These are phyloP conservation scores for Sarcocystis neurona DNA, from an alignment of 169 alveolate species.

Conservation along the genomic window DNA sequence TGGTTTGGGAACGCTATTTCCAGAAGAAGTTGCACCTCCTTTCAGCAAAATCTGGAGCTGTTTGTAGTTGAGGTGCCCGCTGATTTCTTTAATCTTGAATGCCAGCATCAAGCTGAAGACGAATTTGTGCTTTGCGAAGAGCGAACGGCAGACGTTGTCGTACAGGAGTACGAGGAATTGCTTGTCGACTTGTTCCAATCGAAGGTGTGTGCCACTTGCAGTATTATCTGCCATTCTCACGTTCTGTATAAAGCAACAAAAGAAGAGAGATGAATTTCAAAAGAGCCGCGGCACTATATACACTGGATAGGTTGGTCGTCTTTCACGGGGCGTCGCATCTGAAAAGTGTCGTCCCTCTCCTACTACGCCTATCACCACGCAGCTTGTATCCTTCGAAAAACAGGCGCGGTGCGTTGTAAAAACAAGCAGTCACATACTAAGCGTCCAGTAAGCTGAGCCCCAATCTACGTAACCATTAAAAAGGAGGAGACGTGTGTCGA, in stretches of 20 bases:
- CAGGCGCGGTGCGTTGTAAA: no score
- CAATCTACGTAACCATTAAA: no score
- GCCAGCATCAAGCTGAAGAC: slow-evolving; percentile 86
- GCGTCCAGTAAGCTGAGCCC: no score
- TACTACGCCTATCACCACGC: no score
- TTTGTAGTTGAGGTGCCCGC: slow-evolving; percentile 69
- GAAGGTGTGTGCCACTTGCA: slow-evolving; percentile 78
- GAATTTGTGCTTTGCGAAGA: slow-evolving; percentile 87
- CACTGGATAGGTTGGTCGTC: no score
- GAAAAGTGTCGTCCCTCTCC: no score
- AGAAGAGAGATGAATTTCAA: not conserved
- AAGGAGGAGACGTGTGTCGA: no score
- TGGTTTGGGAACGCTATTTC: slow-evolving; percentile 24
- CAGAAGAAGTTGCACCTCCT: slow-evolving; percentile 59
- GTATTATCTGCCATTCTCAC: slow-evolving; percentile 74
- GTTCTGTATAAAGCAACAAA: slow-evolving; percentile 69
- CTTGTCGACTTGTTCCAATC: slow-evolving; percentile 39
- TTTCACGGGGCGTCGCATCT: no score
- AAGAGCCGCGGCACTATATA: not conserved
- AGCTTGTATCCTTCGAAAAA: no score
- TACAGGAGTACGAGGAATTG: slow-evolving; percentile 71
- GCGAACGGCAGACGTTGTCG: slow-evolving; percentile 81
- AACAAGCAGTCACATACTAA: no score
- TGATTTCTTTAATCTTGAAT: slow-evolving; percentile 76
- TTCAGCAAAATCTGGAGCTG: slow-evolving; percentile 57